Conservation (phyloP, 306 rosid genomes). For the Rosa multiflora region DNA sequence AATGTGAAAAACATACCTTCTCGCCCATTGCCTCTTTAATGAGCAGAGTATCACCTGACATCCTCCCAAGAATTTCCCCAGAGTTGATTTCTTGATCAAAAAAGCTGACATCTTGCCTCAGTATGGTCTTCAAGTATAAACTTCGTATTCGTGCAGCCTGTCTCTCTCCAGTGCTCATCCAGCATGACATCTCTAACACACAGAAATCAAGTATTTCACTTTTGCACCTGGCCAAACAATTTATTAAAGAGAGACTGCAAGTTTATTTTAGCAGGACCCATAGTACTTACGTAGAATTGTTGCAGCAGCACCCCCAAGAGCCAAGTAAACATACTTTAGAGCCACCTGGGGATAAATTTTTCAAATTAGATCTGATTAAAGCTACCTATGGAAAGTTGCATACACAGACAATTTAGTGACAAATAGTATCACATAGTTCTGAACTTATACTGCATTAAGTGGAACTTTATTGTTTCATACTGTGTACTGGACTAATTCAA, state of each 20-base stretch:
- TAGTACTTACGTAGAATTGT: neutral
- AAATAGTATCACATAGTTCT: neutral
- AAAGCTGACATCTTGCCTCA: conserved; percentile 77
- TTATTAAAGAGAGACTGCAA: neutral
- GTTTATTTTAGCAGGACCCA: neutral
- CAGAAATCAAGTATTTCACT: conserved; percentile 13
- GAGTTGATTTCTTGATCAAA: conserved; percentile 65
- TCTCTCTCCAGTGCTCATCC: conserved; percentile 87
- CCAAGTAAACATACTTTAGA: conserved; percentile 5
- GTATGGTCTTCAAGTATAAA: conserved; percentile 69
- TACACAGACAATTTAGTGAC: neutral
- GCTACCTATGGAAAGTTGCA: neutral
- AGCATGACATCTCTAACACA: conserved; percentile 64
- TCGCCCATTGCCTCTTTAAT: conserved; percentile 88
- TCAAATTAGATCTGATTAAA: neutral
- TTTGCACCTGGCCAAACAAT: neutral
- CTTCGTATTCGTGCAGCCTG: conserved; percentile 71
- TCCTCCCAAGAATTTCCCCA: conserved; percentile 71
- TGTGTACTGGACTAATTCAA: neutral
- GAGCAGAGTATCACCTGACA: conserved; percentile 82
- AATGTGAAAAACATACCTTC: conserved; percentile 40
- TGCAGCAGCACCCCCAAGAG: neutral
- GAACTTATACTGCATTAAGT: no score
- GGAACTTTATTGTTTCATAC: neutral
- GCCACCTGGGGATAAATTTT: neutral